Conservation (phyloP, 176 grass and related monocot genomes). For the Bromus sterilis region DNA sequence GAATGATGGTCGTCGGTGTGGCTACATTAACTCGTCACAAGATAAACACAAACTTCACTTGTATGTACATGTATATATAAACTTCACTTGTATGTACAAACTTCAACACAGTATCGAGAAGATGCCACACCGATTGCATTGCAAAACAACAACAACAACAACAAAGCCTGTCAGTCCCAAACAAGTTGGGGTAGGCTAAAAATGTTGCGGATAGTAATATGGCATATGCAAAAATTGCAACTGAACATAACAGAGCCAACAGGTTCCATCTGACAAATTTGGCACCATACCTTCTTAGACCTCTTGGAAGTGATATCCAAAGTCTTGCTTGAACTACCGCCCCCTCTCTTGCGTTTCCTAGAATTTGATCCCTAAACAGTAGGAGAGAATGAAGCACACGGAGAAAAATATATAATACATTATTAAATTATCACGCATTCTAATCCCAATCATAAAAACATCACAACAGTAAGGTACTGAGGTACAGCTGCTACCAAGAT, state of each 20-base stretch:
- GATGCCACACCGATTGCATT: background rate
- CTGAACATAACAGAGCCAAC: background rate
- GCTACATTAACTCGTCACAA: background rate
- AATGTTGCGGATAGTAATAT: slow-evolving; percentile 2
- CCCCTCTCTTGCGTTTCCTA: slow-evolving; percentile 69
- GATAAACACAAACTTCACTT: slow-evolving; percentile 21
- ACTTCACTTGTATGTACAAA: background rate
- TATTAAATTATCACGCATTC: slow-evolving; percentile 2
- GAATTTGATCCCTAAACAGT: slow-evolving; percentile 53
- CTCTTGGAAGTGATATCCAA: slow-evolving; percentile 33
- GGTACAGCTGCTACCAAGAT: background rate
- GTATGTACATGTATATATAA: background rate
- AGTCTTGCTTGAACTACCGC: slow-evolving; percentile 46
- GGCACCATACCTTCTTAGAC: slow-evolving; percentile 55
- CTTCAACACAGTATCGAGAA: background rate
- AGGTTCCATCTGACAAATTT: slow-evolving; percentile 1
- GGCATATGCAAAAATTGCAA: background rate
- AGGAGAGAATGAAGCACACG: background rate
- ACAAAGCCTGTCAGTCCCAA: too few species aligned
- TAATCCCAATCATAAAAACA: slow-evolving; percentile 19
- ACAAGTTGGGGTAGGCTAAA: too few species aligned
- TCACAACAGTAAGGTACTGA: slow-evolving; percentile 21
- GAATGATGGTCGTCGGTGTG: background rate
- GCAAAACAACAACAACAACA: too few species aligned
- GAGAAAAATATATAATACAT: slow-evolving; percentile 2